Evolutionary conservation across 164 flowering plant genomes (phyloP), one percentile per base, ranked within the genome.

Genomic region (Berberis thunbergii): DNA sequence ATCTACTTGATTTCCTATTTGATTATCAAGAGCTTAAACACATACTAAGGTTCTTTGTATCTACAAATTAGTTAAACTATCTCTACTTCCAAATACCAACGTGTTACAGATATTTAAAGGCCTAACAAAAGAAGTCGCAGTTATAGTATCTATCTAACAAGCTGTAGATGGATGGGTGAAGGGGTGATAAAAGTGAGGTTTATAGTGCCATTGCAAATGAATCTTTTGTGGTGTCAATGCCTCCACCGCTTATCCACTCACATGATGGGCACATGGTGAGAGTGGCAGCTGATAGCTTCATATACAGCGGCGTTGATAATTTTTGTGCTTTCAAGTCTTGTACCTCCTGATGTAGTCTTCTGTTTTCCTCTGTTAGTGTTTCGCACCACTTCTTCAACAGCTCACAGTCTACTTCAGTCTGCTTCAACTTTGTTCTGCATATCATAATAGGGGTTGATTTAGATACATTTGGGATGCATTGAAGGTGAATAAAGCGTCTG

Each of bases 201-300:
- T 40, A 2, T n/a, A 1, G 39, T 8, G 44, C 44, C 7, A 57
- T 12, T 40, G 41, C 41, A 57, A n/a, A 40, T 8, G 42, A 40
- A 3, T 2, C 3, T 5, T 42, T 57, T 11, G 41, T 39, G 7
- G 60, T 13, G 11, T 42, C 41, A 41, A 40, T 42, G 43, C 60
- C 60, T 40, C 60, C 60, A 57, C 60, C 2, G 4, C 45, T 56
- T n/a, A 68, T 63, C 3, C 65, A 60, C 59, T 68, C 70, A 8
- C 70, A 68, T 0, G 70, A 68, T 41, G 70, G 70, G 45, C 70
- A 68, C 70, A 68, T 68, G 43, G 65, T 68, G 10, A 68, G 70
- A 1, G 68, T 66, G 2, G 68, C 58, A 4, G 62, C 56, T 39
- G 68, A 62, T 3, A 66, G 54, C 9, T 66, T 62, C 68, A 66